These are phyloP conservation scores for Termitomyces heimii DNA, from an alignment of 768 basidiomycete genomes.

Conservation along the genomic window DNA sequence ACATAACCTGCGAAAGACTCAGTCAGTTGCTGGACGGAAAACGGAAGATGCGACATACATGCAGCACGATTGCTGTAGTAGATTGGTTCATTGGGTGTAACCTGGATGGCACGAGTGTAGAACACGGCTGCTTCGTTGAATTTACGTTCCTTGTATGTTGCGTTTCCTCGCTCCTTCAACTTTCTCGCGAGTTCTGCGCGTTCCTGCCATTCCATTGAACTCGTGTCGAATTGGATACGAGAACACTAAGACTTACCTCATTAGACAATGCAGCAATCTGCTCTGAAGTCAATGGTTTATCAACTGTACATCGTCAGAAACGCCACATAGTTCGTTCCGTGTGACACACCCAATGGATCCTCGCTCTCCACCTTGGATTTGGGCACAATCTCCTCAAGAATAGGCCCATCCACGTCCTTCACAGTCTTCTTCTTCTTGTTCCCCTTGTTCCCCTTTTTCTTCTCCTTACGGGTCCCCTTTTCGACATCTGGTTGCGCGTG, in stretches of 20 bases:
- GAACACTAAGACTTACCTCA: conserved; percentile 38
- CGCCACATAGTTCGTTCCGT: not conserved
- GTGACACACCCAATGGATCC: conserved; percentile 19
- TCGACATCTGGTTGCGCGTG: conserved; percentile 29
- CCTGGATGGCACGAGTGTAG: conserved; percentile 71
- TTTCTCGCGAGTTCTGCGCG: conserved; percentile 54
- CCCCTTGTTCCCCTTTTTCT: conserved; percentile 40
- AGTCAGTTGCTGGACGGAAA: not conserved
- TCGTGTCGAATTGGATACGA: not conserved
- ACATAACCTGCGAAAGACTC: conserved; percentile 61
- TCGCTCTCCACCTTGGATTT: conserved; percentile 33
- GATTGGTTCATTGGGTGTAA: conserved; percentile 80
- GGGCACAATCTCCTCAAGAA: conserved; percentile 66
- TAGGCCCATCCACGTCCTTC: conserved; percentile 62
- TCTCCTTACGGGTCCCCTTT: conserved; percentile 41
- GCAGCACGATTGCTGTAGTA: conserved; percentile 98
- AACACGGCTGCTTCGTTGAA: conserved; percentile 54
- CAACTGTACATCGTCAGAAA: conserved; percentile 26
- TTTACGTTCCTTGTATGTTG: conserved; percentile 57
- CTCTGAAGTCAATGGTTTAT: conserved; percentile 37
- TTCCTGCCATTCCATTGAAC: conserved; percentile 38
- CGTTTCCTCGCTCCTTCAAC: conserved; percentile 69
- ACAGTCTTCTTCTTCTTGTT: conserved; percentile 50
- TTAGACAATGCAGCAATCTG: conserved; percentile 51
- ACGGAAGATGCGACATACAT: conserved; percentile 45